phyloP scores from a whole-genome alignment of 1,139 yeast species.

The Candida sanyaensis region DNA sequence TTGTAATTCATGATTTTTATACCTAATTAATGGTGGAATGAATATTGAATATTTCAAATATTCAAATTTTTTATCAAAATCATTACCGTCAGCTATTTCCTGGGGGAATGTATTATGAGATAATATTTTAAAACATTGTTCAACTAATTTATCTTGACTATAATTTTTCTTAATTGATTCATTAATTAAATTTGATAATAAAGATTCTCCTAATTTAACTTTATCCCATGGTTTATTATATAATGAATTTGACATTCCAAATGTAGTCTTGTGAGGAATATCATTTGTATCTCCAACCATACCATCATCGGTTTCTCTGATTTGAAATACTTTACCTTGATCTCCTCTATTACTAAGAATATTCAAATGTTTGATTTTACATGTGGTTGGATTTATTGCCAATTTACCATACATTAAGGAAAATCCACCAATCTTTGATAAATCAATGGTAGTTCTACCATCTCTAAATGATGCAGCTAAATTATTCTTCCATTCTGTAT shows the following conservation, averaged over 20 bases:
- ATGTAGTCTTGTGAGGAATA: conserved; percentile 26
- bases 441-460: conserved; percentile 20
- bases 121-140: conserved; percentile 55
- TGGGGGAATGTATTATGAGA: conserved; percentile 45
- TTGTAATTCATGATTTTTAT: conserved; percentile 15
- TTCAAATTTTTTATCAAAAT: conserved; percentile 33
- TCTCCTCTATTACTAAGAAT: conserved; percentile 57
- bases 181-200: conserved; percentile 41
- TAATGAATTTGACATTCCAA: conserved; percentile 67
- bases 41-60: conserved; percentile 64
- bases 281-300: conserved; percentile 9
- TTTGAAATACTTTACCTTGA: conserved; percentile 32
- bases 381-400: conserved; percentile 20
- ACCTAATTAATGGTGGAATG: conserved; percentile 60
- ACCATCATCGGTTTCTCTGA: conserved; percentile 5
- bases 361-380: conserved; percentile 37
- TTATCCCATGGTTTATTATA: conserved; percentile 74
- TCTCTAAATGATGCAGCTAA: conserved; percentile 30
- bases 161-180: conserved; percentile 22
- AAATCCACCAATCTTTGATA: conserved; percentile 77
- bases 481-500: conserved; percentile 51
- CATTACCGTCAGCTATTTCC: conserved; percentile 20
- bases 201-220: conserved; percentile 51
- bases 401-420: conserved; percentile 72
- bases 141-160: conserved; percentile 46